Conservation (phyloP, 805 yeast species). For the Starmerella bombi region DNA sequence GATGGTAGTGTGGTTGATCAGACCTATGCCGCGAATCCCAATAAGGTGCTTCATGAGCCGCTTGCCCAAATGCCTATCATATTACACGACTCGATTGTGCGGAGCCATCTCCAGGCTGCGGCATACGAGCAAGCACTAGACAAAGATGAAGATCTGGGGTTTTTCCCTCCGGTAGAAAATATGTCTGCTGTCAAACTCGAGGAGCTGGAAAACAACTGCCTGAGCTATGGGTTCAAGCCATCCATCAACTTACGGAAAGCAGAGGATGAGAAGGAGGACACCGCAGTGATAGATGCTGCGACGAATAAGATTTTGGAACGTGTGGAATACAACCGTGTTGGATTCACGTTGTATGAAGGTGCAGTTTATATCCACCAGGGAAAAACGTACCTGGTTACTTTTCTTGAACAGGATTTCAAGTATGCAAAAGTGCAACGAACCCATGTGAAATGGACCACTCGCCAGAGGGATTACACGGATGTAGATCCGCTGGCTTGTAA, state of each 20-base stretch:
- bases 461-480: slow-evolving; percentile 84
- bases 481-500: slow-evolving; percentile 53
- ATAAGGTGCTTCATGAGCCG: slow-evolving; percentile 39
- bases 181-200: slow-evolving; percentile 10
- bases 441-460: slow-evolving; percentile 86
- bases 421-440: slow-evolving; percentile 80
- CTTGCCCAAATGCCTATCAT: slow-evolving; percentile 49
- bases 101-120: slow-evolving; percentile 87
- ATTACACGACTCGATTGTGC: slow-evolving; percentile 45
- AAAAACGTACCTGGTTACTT: slow-evolving; percentile 69
- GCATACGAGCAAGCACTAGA: slow-evolving; percentile 69
- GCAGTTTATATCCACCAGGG: slow-evolving; percentile 94
- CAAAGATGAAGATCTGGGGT: slow-evolving; percentile 38
- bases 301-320: slow-evolving; percentile 69
- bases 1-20: slow-evolving; percentile 74
- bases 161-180: slow-evolving; percentile 35
- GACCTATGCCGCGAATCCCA: slow-evolving; percentile 60
- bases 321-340: slow-evolving; percentile 75
- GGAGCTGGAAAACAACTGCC: slow-evolving; percentile 27
- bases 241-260: slow-evolving; percentile 69
- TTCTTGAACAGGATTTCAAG: slow-evolving; percentile 63
- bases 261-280: slow-evolving; percentile 63
- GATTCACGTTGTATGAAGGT: slow-evolving; percentile 82
- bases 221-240: slow-evolving; percentile 66
- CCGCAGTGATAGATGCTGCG: slow-evolving; percentile 83